Evolutionary conservation across 139 green algal species (phyloP), one percentile per base, ranked within the genome.

Genomic region (Asterochloris sp.): DNA sequence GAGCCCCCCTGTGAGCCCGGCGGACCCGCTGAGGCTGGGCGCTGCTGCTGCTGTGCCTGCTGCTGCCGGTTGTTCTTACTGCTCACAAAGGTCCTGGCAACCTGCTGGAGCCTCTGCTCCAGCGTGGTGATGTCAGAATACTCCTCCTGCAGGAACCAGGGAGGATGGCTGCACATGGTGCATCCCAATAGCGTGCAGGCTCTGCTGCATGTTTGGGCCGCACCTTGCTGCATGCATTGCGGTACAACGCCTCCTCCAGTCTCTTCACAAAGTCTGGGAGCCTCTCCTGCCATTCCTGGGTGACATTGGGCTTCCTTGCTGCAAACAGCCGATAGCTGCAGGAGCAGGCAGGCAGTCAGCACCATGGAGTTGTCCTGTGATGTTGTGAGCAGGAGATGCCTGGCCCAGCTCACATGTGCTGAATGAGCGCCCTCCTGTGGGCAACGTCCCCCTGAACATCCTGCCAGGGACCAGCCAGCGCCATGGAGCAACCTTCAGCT

Each of bases 191-290:
- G 24, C 54, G 28, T 38, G 11, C 26, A 78, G 21, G 61, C 28
- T 73, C 21, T 24, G 54, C 11, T 68, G 76, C 69, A 61, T 69
- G 67, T 80, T 13, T 54, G 76, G 27, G 19, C 27, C 83, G 29
- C 82, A 92, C 92, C 88, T 89, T 93, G 76, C 78, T 92, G n/a
- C 76, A 63, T 11, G 94, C 94, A 54, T 85, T 86, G 28, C 86
- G 85, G 85, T 96, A 98, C 69, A 98, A 79, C 15, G 87, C 88
- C 60, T 95, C 91, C 76, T 98, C 95, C 26, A 98, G 87, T 69
- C 93, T 85, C 75, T 87, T 88, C 0, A 97, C 90, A 83, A 98
- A 98, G 73, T 97, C 93, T 21, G 94, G 93, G 13, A 98, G 87
- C 87, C 95, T 97, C 66, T 88, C 62, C 38, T 81, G 69, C 71